Evolutionary conservation across 2,329 filamentous ascomycete genomes (phyloP), one percentile per base, ranked within the genome.

Genomic region (Aspergillus udagawae): DNA sequence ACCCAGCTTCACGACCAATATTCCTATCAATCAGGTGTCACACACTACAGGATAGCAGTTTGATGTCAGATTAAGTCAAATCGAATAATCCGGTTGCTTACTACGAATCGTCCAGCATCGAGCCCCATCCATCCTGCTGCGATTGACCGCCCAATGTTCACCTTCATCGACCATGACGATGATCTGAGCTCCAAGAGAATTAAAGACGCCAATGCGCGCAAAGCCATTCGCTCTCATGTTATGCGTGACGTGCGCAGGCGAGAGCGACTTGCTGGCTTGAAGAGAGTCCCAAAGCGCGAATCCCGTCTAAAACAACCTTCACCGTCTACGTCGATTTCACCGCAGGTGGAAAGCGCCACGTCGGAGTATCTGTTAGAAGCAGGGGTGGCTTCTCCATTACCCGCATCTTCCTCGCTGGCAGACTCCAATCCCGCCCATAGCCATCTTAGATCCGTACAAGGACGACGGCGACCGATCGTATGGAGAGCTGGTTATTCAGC

Each of bases 241-340:
- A 77, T 77, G 75, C 72, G 74, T 44, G 69, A 75, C 61, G 74
- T 77, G 17, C 74, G 75, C 42, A 70, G 73, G 29, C 68, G 71
- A n/a, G 75, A 77, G 59, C 65, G 70, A 52, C 68, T 74, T 5
- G 72, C 71, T 14, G 75, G 75, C 2, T 57, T 71, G 41, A 76
- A 75, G 59, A 64, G 75, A 51, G 65, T 66, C 14, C 69, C 71
- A 2, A 72, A 61, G 61, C 70, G 64, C 28, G 72, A 68, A 38
- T 62, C 49, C 50, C 60, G 60, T 9, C 38, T 20, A 55, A 58
- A 38, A 0, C 57, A 57, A 49, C 52, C 54, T 7, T 55, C 56
- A 42, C 54, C 41, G 23, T 63, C 57, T 38, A 49, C 58, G n/a
- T 48, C 49, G 42, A 50, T 25, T 17, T 56, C 64, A 9, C 12